Evolutionary conservation across 192 early-diverging fungal species (phyloP), one percentile per base, ranked within the genome.

Genomic region (Rhizophagus sp.): DNA sequence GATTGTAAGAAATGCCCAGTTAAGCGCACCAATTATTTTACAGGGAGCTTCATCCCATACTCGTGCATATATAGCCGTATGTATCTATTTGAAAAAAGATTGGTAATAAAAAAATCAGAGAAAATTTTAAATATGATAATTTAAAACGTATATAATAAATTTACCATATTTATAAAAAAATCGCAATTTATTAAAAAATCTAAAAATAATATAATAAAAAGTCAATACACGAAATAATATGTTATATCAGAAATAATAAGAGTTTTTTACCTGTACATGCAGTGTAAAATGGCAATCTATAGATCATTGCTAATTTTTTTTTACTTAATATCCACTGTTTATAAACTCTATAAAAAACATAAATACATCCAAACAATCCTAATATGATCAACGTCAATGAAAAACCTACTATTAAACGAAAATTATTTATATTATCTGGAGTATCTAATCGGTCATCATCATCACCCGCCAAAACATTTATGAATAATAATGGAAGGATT

Each of bases 201-300:
- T 69, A 69, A 9, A 34, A 34, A 41, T 19, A 39, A 69, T 4
- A 36, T 2, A 6, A 36, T 36, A 3, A 39, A 12, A 68, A 19
- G n/a, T 36, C 2, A 36, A 36, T 36, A 36, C 36, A 30, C 1
- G 30, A 30, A 30, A 30, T 30, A 30, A 30, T 30, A 1, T 30
- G 30, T 30, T 1, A 30, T 30, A 30, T 30, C 30, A 30, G 30
- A 30, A 30, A 1, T 1, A 30, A 30, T 36, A 1, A 1, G 3
- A 36, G 34, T 30, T 36, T 39, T n/a, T 41, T 70, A 70, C 68
- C 68, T 19, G 39, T 4, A 70, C 27, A 39, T 13, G 68, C 68
- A 25, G 68, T 44, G 8, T 70, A 70, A 70, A 70, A 70, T n/a
- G 68, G 68, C 9, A 70, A 70, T 44, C 19, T 41, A 70, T 39